Percentiles rank a stretch among this genome's conserved stretches.
phyloP scores from a whole-genome alignment of 495 filamentous ascomycete genomes.

The Talaromyces trachyspermus region DNA sequence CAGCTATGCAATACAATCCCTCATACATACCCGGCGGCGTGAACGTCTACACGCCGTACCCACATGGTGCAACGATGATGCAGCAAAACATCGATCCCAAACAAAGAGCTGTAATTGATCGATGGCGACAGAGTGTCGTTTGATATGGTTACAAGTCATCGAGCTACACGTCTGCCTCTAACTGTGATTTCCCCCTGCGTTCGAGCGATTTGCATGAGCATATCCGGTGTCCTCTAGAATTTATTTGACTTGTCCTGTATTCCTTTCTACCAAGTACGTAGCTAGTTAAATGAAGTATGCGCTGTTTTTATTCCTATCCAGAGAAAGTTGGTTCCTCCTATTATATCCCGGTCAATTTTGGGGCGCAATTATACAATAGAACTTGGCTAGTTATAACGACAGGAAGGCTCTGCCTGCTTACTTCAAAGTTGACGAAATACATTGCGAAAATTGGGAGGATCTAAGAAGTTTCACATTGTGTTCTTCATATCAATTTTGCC shows the following conservation, averaged over 20 bases:
- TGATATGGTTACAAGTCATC: background rate
- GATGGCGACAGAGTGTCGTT: constrained; percentile 75
- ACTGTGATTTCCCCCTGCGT: background rate
- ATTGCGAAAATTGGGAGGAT: too few species aligned
- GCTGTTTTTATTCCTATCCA: too few species aligned
- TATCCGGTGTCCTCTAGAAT: background rate
- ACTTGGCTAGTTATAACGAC: too few species aligned
- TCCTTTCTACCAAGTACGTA: constrained; percentile 1
- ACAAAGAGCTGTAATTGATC: constrained; percentile 76
- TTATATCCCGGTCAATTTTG: too few species aligned
- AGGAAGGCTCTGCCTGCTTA: too few species aligned
- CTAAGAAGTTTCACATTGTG: too few species aligned
- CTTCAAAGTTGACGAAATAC: too few species aligned
- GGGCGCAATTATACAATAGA: too few species aligned
- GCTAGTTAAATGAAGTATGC: too few species aligned
- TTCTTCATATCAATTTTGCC: too few species aligned
- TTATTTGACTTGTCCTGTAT: constrained; percentile 10
- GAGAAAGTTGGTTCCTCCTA: too few species aligned
- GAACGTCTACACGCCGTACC: constrained; percentile 26
- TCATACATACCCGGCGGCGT: constrained; percentile 14
- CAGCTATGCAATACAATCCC: background rate
- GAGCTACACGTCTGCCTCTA: background rate
- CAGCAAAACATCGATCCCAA: constrained; percentile 38
- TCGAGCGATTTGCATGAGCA: constrained; percentile 1
- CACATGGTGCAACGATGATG: constrained; percentile 20